Evolutionary conservation across 208 protist species (phyloP), one percentile per base, ranked within the genome.

Genomic region (Novymonas esmeraldas): DNA sequence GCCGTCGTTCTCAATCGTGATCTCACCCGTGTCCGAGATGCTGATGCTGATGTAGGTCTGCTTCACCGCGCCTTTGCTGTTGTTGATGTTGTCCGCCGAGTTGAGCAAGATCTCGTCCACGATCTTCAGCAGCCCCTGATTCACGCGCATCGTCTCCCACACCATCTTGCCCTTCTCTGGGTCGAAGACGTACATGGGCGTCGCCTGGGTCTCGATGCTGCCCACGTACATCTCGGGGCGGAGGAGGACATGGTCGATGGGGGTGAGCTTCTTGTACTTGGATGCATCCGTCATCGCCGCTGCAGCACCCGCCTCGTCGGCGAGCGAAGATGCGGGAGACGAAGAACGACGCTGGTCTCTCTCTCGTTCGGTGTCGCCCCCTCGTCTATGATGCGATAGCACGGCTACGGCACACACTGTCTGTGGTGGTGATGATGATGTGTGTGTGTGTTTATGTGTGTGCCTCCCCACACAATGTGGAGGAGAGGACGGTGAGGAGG

Each of bases 61-160:
- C 49, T 74, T 64, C 4, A 36, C 46, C 3, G 51, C 31, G 22
- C 78, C 76, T 22, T 78, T 65, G 52, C 84, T 83, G 76, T 95
- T 96, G 48, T 78, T 84, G 57, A 97, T 92, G 81, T 99, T 98
- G 84, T 99, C 98, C 0, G 97, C 92, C 2, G 98, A 97, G 80
- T 99, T 99, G 9, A 99, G 92, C 10, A 99, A 68, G 54, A 99
- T 98, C 80, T 99, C 98, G 82, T 99, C 98, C 29, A 99, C 98
- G 36, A 99, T 98, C 82, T 99, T 99, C 18, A 97, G 87, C 7
- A 99, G 65, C 18, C 91, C 98, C 33, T 98, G 95, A 38, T 99
- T 97, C 66, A 98, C 98, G 26, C 81, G 88, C 68, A 98, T 70
- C 63, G 96, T 92, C 49, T 90, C 81, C 73, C 97, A 92, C 38